phyloP scores from a whole-genome alignment of 1,139 yeast species.

The Ogataea hybrid region DNA sequence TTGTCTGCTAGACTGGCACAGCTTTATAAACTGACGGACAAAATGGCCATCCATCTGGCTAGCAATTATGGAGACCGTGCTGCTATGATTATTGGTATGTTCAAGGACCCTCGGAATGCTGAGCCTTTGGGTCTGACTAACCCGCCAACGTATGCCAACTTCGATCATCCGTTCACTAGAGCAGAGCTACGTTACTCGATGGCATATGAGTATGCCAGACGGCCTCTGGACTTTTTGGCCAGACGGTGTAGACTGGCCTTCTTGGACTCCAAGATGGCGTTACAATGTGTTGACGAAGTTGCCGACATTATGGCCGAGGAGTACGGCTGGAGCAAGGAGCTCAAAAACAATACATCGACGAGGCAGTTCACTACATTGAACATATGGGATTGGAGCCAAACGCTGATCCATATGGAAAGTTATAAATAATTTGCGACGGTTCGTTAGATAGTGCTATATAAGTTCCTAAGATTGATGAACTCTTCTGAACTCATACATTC shows the following conservation, averaged over 20 bases:
- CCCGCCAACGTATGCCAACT: constrained; percentile 46
- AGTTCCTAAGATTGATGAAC: constrained; percentile 38
- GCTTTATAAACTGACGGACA: constrained; percentile 69
- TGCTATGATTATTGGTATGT: constrained; percentile 69
- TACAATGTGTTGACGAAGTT: constrained; percentile 78
- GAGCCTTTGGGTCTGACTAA: constrained; percentile 40
- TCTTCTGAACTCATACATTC: constrained; percentile 51
- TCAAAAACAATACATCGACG: constrained; percentile 55
- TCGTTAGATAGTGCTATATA: constrained; percentile 33
- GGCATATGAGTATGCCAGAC: constrained; percentile 80
- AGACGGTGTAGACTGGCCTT: constrained; percentile 94
- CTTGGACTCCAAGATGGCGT: constrained; percentile 84
- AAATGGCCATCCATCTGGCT: constrained; percentile 79
- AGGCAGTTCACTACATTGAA: constrained; percentile 57
- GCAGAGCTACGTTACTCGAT: constrained; percentile 88
- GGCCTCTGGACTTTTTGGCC: constrained; percentile 87
- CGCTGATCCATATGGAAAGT: constrained; percentile 22
- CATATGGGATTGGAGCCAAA: constrained; percentile 45
- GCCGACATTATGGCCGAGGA: constrained; percentile 83
- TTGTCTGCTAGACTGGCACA: constrained; percentile 80
- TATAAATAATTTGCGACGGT: constrained; percentile 4
- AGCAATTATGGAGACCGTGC: constrained; percentile 91
- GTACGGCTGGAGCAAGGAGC: constrained; percentile 66
- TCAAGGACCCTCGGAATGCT: constrained; percentile 56
- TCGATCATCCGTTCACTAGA: constrained; percentile 86